These are phyloP conservation scores for Solanum hybrid DNA, from an alignment of 305 asterid genomes.

Conservation along the genomic window DNA sequence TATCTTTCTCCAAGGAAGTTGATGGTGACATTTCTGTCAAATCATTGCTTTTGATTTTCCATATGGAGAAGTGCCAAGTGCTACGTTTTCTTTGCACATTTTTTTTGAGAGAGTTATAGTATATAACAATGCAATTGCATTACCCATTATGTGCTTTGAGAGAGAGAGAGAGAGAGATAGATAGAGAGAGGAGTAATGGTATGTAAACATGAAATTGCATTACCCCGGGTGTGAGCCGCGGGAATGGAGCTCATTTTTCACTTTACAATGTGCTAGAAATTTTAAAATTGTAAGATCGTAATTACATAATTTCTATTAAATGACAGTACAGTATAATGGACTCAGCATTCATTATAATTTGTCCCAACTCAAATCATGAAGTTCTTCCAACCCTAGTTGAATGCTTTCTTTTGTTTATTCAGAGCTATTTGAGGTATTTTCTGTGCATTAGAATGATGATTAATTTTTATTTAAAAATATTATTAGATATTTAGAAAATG, in stretches of 20 bases:
- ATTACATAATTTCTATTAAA: not conserved
- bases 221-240: not conserved
- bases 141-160: not conserved
- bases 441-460: not conserved
- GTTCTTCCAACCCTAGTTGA: not conserved
- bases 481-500: not conserved
- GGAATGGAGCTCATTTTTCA: not conserved
- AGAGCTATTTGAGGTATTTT: not conserved
- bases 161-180: not conserved
- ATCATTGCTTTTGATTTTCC: not conserved
- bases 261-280: not conserved
- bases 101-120: not conserved
- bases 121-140: not conserved
- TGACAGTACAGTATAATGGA: not conserved
- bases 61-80: not conserved
- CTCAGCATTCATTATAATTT: not conserved
- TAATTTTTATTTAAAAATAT: not conserved
- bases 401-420: not conserved
- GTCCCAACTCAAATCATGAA: not conserved
- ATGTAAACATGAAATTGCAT: not conserved
- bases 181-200: not conserved
- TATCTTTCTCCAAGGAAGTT: not conserved
- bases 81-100: not conserved
- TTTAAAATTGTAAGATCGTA: not conserved
- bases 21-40: not conserved